Conservation (phyloP, 441 rosid genomes). For the Mallotus repandus region DNA sequence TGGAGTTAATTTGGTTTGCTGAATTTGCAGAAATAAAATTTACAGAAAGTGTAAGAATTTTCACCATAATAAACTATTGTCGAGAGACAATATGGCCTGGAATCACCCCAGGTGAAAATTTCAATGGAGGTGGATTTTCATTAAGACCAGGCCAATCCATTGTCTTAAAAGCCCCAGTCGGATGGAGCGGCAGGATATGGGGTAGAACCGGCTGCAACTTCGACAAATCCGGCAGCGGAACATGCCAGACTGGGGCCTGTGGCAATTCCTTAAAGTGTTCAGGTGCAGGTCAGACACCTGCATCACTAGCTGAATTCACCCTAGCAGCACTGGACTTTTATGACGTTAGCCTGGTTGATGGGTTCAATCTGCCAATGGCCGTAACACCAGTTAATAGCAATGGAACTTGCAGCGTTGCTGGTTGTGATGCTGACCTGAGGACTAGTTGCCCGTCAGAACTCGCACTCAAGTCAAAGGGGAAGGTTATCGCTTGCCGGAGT, state of each 20-base stretch:
- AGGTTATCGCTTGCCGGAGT: slow-evolving; percentile 71
- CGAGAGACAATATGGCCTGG: slow-evolving; percentile 82
- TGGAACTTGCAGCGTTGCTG: slow-evolving; percentile 70
- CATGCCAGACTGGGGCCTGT: slow-evolving; percentile 79
- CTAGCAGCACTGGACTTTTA: slow-evolving; percentile 51
- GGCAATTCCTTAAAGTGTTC: slow-evolving; percentile 56
- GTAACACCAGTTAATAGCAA: slow-evolving; percentile 68
- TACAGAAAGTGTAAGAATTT: slow-evolving; percentile 47
- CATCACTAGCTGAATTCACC: slow-evolving; percentile 90
- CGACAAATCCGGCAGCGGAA: slow-evolving; percentile 59
- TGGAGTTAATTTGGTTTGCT: background rate
- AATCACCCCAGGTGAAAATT: slow-evolving; percentile 68
- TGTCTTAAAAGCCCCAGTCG: slow-evolving; percentile 25
- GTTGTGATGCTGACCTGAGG: slow-evolving; percentile 67
- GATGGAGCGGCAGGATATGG: slow-evolving; percentile 36
- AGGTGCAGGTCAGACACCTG: slow-evolving; percentile 66
- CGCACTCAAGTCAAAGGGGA: slow-evolving; percentile 55
- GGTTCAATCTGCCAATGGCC: slow-evolving; percentile 66
- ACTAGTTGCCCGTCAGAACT: slow-evolving; percentile 63
- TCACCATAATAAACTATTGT: slow-evolving; percentile 76
- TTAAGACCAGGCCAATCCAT: slow-evolving; percentile 68
- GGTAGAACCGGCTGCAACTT: slow-evolving; percentile 81
- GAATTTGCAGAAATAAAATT: slow-evolving; percentile 38
- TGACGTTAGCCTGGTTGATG: slow-evolving; percentile 92
- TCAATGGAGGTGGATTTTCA: slow-evolving; percentile 67